Evolutionary conservation across 345 rosid species (phyloP).

Genomic region (Abelmoschus esculentus): DNA sequence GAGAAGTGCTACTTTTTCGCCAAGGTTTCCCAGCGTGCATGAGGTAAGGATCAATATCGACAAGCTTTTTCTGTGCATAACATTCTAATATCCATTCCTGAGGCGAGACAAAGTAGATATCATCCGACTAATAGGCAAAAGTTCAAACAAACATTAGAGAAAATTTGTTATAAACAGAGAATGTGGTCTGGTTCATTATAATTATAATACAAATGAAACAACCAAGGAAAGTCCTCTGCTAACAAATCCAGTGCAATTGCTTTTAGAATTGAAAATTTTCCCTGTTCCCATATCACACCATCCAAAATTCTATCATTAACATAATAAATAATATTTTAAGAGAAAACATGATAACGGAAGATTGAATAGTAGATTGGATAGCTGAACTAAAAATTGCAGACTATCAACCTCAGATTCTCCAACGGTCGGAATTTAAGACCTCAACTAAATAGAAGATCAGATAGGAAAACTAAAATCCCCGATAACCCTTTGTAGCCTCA

Average conservation of each 20-base stretch:
- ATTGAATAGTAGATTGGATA: background rate
- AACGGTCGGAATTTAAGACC: background rate
- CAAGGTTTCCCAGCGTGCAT: slow-evolving; percentile 92
- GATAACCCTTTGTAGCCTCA: too few species aligned
- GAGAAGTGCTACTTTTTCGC: slow-evolving; percentile 37
- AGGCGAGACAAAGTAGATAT: slow-evolving; percentile 10
- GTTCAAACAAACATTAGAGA: background rate
- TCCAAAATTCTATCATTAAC: background rate
- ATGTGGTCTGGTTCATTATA: too few species aligned
- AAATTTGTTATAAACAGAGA: background rate
- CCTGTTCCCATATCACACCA: background rate
- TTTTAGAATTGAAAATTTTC: background rate
- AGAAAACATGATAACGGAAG: too few species aligned
- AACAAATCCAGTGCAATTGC: background rate
- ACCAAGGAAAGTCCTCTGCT: background rate
- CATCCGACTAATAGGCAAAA: slow-evolving; percentile 6
- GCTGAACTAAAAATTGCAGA: background rate
- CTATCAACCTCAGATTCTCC: background rate
- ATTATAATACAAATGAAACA: too few species aligned
- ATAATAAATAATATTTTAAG: background rate
- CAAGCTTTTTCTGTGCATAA: slow-evolving; percentile 55
- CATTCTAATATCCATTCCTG: slow-evolving; percentile 87
- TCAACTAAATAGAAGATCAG: background rate
- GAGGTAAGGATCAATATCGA: slow-evolving; percentile 69
- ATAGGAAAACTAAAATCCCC: background rate